Conservation (phyloP, 2,329 filamentous ascomycete genomes). For the Fusarium palustre region DNA sequence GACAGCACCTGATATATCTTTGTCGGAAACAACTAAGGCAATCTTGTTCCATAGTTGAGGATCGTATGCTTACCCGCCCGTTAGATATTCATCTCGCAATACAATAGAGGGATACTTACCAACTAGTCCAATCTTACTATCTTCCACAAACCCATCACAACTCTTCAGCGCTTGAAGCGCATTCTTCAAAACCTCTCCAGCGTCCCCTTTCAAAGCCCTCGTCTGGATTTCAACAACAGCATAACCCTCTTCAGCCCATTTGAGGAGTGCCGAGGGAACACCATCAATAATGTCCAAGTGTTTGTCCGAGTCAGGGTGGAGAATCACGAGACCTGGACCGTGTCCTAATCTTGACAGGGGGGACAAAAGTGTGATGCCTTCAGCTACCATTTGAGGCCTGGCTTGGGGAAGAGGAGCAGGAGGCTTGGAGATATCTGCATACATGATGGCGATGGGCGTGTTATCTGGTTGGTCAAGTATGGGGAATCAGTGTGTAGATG, state of each 20-base stretch:
- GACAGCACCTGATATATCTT: conserved; percentile 15
- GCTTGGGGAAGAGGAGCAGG: conserved; percentile 44
- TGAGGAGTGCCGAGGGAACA: conserved; percentile 67
- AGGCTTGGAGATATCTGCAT: conserved; percentile 46
- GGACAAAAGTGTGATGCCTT: conserved; percentile 44
- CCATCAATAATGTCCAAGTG: conserved; percentile 39
- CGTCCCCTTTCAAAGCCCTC: conserved; percentile 10
- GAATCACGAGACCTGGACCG: conserved; percentile 54
- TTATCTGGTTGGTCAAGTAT: background rate
- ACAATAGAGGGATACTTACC: conserved; percentile 40
- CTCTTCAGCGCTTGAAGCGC: conserved; percentile 38
- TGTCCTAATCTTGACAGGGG: conserved; percentile 53
- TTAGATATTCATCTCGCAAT: rapidly evolving
- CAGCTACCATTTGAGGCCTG: conserved; percentile 22
- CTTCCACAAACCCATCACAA: conserved; percentile 50
- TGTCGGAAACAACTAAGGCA: background rate
- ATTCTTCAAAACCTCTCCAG: conserved; percentile 20
- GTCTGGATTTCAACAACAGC: conserved; percentile 66
- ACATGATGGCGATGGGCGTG: conserved; percentile 30
- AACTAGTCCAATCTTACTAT: conserved; percentile 55
- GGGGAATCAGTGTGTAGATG: background rate
- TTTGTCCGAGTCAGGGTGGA: conserved; percentile 30
- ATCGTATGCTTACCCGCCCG: conserved; percentile 12
- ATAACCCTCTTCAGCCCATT: conserved; percentile 80
- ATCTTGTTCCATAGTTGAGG: conserved; percentile 41